Conservation (phyloP, 1,139 yeast genomes). For the Petasospora fabianii region DNA sequence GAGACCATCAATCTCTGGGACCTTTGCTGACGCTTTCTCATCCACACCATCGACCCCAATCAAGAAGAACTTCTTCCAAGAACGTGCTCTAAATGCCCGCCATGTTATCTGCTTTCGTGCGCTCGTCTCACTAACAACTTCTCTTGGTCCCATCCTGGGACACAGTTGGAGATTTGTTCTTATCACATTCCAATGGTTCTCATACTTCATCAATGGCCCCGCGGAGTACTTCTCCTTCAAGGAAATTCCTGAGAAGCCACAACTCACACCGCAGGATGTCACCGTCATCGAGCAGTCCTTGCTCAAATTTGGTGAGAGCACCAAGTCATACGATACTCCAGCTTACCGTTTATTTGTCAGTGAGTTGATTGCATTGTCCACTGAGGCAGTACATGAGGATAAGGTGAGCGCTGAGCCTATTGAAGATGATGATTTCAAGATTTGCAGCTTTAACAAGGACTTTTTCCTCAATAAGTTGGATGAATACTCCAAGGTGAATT, state of each 20-base stretch:
- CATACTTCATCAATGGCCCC: slow-evolving; percentile 60
- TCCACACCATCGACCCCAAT: slow-evolving; percentile 5
- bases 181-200: slow-evolving; percentile 73
- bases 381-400: slow-evolving; percentile 24
- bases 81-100: slow-evolving; percentile 53
- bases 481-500: slow-evolving; percentile 48
- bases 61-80: slow-evolving; percentile 27
- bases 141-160: slow-evolving; percentile 69
- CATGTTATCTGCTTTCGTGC: slow-evolving; percentile 80
- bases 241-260: slow-evolving; percentile 36
- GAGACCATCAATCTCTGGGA: slow-evolving; percentile 47
- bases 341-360: slow-evolving; percentile 46
- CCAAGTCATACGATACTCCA: slow-evolving; percentile 47
- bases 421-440: slow-evolving; percentile 17
- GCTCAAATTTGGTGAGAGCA: slow-evolving; percentile 58
- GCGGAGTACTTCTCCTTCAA: slow-evolving; percentile 36
- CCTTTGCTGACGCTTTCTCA: slow-evolving; percentile 47
- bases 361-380: slow-evolving; percentile 44
- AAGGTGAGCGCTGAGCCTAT: slow-evolving; percentile 15
- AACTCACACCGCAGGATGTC: slow-evolving; percentile 40
- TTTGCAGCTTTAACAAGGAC: slow-evolving; percentile 34
- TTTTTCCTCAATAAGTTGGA: slow-evolving; percentile 36
- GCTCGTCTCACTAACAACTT: slow-evolving; percentile 66
- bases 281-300: slow-evolving; percentile 52
- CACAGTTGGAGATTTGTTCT: slow-evolving; percentile 68